Evolutionary conservation across 306 rosid genomes (phyloP).

Genomic region (Malus fusca): DNA sequence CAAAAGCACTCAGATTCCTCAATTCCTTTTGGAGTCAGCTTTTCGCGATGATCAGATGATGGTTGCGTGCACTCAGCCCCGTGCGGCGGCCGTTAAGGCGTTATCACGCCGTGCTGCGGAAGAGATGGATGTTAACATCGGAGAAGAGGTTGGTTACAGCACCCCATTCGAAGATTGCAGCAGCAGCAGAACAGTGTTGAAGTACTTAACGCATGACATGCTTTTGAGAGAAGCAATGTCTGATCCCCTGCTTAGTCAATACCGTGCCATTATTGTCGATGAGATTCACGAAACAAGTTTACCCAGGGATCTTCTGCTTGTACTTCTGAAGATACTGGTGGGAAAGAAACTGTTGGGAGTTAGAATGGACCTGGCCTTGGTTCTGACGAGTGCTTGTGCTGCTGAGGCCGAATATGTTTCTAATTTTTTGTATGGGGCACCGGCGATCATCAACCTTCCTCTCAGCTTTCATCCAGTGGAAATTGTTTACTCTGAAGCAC

Average conservation of each 20-base stretch:
- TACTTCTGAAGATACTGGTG: constrained; percentile 61
- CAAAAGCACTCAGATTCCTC: constrained; percentile 67
- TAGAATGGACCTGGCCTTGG: constrained; percentile 9
- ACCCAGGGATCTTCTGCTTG: constrained; percentile 65
- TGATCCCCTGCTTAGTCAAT: constrained; percentile 64
- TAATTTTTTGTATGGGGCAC: too few species aligned
- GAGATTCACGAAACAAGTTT: constrained; percentile 73
- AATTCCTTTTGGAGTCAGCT: constrained; percentile 48
- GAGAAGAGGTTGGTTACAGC: constrained; percentile 89
- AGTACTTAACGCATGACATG: constrained; percentile 79
- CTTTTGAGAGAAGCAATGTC: constrained; percentile 81
- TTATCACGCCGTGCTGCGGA: constrained; percentile 75
- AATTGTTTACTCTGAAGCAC: constrained; percentile 33
- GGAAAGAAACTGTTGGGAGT: constrained; percentile 28
- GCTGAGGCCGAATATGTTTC: neutral
- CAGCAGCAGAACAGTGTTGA: constrained; percentile 54
- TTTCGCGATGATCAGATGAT: constrained; percentile 7
- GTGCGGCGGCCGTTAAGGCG: constrained; percentile 74
- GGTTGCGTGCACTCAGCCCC: constrained; percentile 75
- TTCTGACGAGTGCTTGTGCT: constrained; percentile 74
- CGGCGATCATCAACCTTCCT: too few species aligned
- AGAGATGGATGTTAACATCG: constrained; percentile 74
- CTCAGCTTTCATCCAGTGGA: constrained; percentile 45
- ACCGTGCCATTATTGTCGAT: constrained; percentile 62
- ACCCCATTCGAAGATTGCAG: constrained; percentile 72